phyloP scores from a whole-genome alignment of 176 grass and related monocot species.

The Canna indica region DNA sequence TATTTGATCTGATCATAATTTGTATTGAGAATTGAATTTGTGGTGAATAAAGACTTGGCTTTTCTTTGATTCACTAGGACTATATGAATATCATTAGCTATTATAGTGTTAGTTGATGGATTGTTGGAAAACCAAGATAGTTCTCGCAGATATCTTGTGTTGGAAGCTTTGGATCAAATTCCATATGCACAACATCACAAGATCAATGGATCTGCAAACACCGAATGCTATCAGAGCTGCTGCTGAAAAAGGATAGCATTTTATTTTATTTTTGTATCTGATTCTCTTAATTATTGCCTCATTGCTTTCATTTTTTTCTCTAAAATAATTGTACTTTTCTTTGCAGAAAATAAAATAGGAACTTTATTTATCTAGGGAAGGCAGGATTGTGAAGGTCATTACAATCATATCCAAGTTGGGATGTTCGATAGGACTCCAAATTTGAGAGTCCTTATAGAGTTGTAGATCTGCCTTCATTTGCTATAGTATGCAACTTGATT shows the following conservation, averaged over 20 bases:
- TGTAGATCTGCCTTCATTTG: too few species aligned
- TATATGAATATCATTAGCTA: background rate
- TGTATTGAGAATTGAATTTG: background rate
- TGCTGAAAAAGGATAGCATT: slow-evolving; percentile 55
- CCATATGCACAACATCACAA: slow-evolving; percentile 90
- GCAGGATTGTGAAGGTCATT: too few species aligned
- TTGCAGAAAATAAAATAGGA: too few species aligned
- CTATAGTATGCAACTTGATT: too few species aligned
- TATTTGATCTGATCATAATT: background rate
- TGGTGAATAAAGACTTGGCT: background rate
- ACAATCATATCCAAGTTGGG: too few species aligned
- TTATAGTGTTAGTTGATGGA: background rate
- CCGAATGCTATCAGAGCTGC: slow-evolving; percentile 86
- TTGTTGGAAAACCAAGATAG: slow-evolving; percentile 9
- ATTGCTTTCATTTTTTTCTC: too few species aligned
- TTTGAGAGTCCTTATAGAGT: too few species aligned
- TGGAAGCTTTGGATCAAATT: slow-evolving; percentile 88
- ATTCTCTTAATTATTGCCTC: too few species aligned
- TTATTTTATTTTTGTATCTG: background rate
- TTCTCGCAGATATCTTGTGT: slow-evolving; percentile 78
- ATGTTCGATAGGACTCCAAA: too few species aligned
- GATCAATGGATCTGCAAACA: slow-evolving; percentile 88
- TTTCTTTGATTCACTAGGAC: too few species aligned
- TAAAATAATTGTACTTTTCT: too few species aligned
- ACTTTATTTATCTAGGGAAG: too few species aligned